Percentiles rank a stretch among this genome's conserved stretches.
These are phyloP conservation scores for Orbilia blumenaviensis DNA, from an alignment of 2,329 filamentous ascomycete species.

Conservation along the genomic window DNA sequence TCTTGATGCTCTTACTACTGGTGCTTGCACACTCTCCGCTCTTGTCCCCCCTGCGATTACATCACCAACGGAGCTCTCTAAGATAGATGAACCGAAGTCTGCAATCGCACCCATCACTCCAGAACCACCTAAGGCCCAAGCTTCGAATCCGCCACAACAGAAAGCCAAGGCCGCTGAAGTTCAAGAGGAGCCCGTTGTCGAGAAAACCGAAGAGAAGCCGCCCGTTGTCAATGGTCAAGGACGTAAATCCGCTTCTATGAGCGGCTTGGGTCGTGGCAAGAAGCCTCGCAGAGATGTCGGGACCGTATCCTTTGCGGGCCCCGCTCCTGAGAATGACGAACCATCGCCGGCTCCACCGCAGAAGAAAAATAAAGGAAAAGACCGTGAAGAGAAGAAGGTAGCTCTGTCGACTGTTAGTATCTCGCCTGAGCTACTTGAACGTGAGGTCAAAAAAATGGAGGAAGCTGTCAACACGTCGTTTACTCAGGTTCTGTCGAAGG, in stretches of 20 bases:
- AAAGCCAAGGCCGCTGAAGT: conserved; percentile 57
- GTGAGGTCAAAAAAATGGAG: conserved; percentile 62
- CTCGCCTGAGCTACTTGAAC: conserved; percentile 57
- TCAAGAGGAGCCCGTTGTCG: conserved; percentile 53
- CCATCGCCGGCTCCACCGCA: conserved; percentile 56
- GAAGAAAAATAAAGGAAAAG: conserved; percentile 72
- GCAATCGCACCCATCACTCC: conserved; percentile 55
- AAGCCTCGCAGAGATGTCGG: conserved; percentile 60
- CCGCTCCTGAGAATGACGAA: conserved; percentile 56
- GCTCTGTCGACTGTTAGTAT: conserved; percentile 45
- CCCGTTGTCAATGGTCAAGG: conserved; percentile 52
- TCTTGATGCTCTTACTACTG: conserved; percentile 78
- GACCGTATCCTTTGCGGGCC: conserved; percentile 56
- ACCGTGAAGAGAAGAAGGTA: conserved; percentile 74
- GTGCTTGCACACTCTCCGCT: conserved; percentile 77
- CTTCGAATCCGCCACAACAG: conserved; percentile 57
- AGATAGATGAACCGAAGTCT: conserved; percentile 61
- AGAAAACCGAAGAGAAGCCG: conserved; percentile 57
- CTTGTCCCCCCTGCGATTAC: conserved; percentile 67
- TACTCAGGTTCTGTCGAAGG: conserved; percentile 69
- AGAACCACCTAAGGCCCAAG: conserved; percentile 57
- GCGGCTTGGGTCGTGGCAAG: conserved; percentile 60
- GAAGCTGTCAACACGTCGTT: conserved; percentile 65
- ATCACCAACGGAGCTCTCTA: conserved; percentile 62
- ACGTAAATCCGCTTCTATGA: conserved; percentile 46